A percentile compares a stretch with the other conserved stretches of the same genome.
Conservation (phyloP, 1,139 yeast genomes). For the Torulaspora pretoriensis region DNA sequence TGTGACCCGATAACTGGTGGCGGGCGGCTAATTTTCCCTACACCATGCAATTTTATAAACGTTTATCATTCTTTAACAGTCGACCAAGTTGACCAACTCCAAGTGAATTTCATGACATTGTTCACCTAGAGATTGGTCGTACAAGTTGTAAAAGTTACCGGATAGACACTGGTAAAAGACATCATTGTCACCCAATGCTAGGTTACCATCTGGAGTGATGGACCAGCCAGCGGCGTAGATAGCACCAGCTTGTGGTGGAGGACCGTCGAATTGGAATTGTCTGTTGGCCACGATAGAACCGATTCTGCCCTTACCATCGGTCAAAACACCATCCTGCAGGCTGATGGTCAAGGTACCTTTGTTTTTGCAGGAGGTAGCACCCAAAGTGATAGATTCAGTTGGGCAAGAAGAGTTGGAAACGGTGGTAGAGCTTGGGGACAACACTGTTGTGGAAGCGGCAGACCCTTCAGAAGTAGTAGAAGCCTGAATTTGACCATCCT, state of each 20-base stretch:
- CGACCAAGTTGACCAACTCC: conserved; percentile 58
- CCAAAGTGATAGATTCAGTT: conserved; percentile 7
- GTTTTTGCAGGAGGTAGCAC: conserved; percentile 44
- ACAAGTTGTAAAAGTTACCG: conserved; percentile 80
- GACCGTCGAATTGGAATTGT: conserved; percentile 89
- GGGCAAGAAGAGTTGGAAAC: conserved; percentile 11
- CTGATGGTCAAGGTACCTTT: conserved; percentile 52
- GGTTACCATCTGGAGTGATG: conserved; percentile 56
- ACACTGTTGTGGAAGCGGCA: conserved; percentile 12
- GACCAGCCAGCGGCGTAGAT: conserved; percentile 86
- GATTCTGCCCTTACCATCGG: conserved; percentile 64
- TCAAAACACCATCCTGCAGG: conserved; percentile 52
- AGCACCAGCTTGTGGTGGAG: conserved; percentile 88
- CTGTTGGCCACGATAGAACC: conserved; percentile 83
- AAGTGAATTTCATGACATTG: conserved; percentile 68
- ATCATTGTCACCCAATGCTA: conserved; percentile 64
- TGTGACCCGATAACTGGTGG: background rate
- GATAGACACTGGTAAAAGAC: conserved; percentile 77
- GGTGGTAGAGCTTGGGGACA: conserved; percentile 11
- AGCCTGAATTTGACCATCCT: conserved; percentile 58
- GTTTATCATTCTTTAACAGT: conserved; percentile 44
- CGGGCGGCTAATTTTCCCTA: background rate
- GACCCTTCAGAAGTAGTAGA: conserved; percentile 21
- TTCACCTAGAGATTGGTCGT: conserved; percentile 61
- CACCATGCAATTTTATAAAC: conserved; percentile 1